These are phyloP conservation scores for Plasmodium cynomolgi DNA, from an alignment of 169 alveolate species.

Conservation along the genomic window DNA sequence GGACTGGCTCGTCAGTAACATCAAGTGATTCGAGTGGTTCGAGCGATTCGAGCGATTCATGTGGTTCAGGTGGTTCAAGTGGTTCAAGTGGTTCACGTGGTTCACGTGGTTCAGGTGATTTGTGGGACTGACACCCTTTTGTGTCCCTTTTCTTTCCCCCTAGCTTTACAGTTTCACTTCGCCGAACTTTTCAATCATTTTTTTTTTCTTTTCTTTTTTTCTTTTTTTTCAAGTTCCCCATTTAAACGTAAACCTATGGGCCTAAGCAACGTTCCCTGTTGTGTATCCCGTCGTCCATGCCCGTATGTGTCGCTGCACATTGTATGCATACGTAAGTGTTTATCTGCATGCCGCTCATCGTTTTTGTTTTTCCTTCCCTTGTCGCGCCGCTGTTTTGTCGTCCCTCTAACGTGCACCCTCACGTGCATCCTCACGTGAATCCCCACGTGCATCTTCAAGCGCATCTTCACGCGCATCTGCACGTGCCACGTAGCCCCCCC, in stretches of 20 bases:
- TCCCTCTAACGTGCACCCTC: not conserved
- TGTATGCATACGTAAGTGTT: not conserved
- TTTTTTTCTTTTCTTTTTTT: not conserved
- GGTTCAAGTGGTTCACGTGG: too few relatives aligned
- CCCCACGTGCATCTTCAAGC: not conserved
- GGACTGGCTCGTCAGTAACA: slow-evolving; percentile 90
- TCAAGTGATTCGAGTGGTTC: slow-evolving; percentile 52
- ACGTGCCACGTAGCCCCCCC: not conserved
- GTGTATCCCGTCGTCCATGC: not conserved
- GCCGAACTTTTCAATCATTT: not conserved
- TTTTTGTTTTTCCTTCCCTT: not conserved
- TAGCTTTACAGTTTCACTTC: not conserved
- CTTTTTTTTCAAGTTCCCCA: not conserved
- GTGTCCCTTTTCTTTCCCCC: not conserved
- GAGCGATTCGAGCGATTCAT: too few relatives aligned
- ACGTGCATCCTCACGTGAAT: not conserved
- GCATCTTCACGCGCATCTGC: not conserved
- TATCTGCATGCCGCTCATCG: not conserved
- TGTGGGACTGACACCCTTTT: not conserved
- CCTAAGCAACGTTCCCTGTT: not conserved
- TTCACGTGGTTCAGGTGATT: too few relatives aligned
- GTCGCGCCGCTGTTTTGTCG: not conserved
- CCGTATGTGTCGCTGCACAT: not conserved
- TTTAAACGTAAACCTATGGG: not conserved
- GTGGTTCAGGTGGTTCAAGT: too few relatives aligned